Percentiles rank a stretch among this genome's conserved stretches.
Conservation (phyloP, 176 grass and related monocot genomes). For the Triticum timopheevii region DNA sequence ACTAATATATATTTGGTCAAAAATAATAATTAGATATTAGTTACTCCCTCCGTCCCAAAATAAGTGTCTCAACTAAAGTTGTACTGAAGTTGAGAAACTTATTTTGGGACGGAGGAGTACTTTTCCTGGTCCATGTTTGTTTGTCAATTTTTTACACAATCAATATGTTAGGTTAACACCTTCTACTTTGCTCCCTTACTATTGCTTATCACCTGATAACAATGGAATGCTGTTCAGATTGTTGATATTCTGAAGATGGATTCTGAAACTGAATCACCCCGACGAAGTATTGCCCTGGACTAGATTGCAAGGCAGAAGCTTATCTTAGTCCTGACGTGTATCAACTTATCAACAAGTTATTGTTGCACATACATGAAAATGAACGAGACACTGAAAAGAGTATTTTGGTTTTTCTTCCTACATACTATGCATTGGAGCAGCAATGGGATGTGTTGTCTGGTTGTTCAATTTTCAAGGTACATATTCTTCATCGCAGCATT, state of each 20-base stretch:
- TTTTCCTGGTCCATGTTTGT: background rate
- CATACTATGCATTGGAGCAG: constrained; percentile 80
- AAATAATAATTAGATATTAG: too few species aligned
- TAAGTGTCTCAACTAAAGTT: background rate
- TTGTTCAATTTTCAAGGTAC: constrained; percentile 62
- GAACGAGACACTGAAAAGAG: constrained; percentile 70
- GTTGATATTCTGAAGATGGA: constrained; percentile 57
- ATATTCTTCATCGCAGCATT: constrained; percentile 91
- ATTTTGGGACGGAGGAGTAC: background rate
- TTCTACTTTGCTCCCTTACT: background rate
- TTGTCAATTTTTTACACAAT: background rate
- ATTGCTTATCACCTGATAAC: constrained; percentile 4
- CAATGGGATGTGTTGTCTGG: constrained; percentile 66
- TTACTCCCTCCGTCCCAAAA: too few species aligned
- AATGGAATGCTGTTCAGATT: constrained; percentile 50
- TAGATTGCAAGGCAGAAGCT: constrained; percentile 45
- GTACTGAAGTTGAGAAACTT: background rate
- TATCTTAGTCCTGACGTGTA: constrained; percentile 54
- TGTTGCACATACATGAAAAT: constrained; percentile 70
- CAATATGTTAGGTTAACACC: constrained; percentile 1
- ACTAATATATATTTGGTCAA: too few species aligned
- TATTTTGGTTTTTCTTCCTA: constrained; percentile 96
- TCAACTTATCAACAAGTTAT: constrained; percentile 62
- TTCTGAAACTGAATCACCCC: constrained; percentile 41
- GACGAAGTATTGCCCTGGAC: constrained; percentile 43